Evolutionary conservation across 2,329 filamentous ascomycete species (phyloP).

Genomic region (Phoma sp.): DNA sequence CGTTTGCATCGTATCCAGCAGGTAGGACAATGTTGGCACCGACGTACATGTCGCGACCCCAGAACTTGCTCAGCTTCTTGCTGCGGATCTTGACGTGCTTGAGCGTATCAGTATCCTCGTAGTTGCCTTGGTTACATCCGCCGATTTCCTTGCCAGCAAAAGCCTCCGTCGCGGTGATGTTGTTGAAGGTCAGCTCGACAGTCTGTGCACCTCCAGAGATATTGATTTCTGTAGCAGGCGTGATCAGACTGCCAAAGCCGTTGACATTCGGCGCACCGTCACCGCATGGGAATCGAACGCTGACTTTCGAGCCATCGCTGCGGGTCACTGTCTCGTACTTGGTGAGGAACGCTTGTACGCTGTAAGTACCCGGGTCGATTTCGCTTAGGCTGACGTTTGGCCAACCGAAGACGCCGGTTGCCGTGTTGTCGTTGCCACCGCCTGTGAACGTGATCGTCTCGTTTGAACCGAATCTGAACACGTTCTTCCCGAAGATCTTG

Average conservation of each 20-base stretch:
- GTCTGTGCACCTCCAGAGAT: constrained; percentile 39
- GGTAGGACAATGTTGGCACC: constrained; percentile 48
- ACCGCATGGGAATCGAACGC: constrained; percentile 47
- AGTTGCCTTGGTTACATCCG: constrained; percentile 49
- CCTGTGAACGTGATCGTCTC: constrained; percentile 34
- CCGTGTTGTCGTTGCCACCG: constrained; percentile 32
- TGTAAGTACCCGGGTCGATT: constrained; percentile 41
- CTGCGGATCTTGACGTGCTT: constrained; percentile 50
- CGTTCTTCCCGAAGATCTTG: constrained; percentile 49
- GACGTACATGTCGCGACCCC: constrained; percentile 47
- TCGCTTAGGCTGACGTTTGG: constrained; percentile 42
- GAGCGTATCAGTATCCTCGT: constrained; percentile 40
- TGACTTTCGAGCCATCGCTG: constrained; percentile 47
- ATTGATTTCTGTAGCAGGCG: constrained; percentile 28
- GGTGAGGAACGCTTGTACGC: constrained; percentile 46
- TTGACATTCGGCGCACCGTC: constrained; percentile 41
- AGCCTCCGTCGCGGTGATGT: constrained; percentile 27
- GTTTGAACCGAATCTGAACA: constrained; percentile 32
- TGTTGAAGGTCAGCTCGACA: constrained; percentile 41
- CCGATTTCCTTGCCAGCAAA: constrained; percentile 47
- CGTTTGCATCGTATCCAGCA: constrained; percentile 40
- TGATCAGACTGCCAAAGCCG: constrained; percentile 42
- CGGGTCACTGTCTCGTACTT: constrained; percentile 45
- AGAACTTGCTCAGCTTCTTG: constrained; percentile 45
- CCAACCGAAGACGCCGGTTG: constrained; percentile 43